Evolutionary conservation across 345 rosid species (phyloP), one percentile per base, ranked within the genome.

Genomic region (Hibiscus syriacus): DNA sequence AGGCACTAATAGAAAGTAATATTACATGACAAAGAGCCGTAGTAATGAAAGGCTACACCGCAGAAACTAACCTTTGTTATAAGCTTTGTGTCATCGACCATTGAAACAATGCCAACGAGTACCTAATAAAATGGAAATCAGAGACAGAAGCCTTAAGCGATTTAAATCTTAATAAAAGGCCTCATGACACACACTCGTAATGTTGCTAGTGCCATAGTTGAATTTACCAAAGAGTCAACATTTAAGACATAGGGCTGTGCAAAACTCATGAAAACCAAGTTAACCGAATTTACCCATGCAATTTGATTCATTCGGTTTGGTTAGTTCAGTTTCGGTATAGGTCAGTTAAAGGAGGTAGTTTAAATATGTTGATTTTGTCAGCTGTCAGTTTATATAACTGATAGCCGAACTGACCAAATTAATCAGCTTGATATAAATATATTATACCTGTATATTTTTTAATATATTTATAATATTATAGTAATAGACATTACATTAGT

Each of bases 41-140:
- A 46, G 29, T 16, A 34, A 14, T n/a, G 45, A 69, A 12, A 52
- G 30, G 70, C 64, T 52, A 55, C 57, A 55, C 27, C 49, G 30
- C 32, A 71, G 39, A 52, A 71, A 68, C 72, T 65, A 75, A 90
- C 99, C 98, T 88, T 90, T 29, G 84, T 82, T 32, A 90, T 62
- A 45, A 92, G 93, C 80, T 87, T 95, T 75, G 99, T 92, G 85
- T 95, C 98, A 83, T 92, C 99, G 57, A 90, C 89, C 66, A 75
- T 71, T 45, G 98, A 86, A 64, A 90, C 65, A 66, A 95, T 71
- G 70, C 85, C 74, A 34, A 84, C 77, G 19, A 92, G 97, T 38
- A 95, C 98, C 97, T 92, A 71, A n/a, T 8, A 67, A 76, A 34
- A 36, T 46, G 14, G 14, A n/a, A 50, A 56, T 53, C 9, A 2